Conservation (phyloP, 2,329 filamentous ascomycete genomes). For the Venturia asperata region DNA sequence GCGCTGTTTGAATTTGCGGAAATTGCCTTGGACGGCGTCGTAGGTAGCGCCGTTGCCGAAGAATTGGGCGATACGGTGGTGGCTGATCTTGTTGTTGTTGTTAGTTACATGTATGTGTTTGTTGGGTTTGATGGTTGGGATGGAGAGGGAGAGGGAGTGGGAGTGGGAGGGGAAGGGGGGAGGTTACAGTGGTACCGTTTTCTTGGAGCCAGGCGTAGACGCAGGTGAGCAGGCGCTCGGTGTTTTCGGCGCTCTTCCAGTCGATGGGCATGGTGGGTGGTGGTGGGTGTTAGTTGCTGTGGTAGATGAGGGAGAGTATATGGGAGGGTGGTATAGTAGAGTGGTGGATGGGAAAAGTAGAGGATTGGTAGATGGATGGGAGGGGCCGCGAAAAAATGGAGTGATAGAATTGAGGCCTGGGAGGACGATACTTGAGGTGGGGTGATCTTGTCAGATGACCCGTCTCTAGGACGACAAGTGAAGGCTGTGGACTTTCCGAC, state of each 20-base stretch:
- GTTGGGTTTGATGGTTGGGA: background rate
- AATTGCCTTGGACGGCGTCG: conserved; percentile 41
- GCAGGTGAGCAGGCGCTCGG: conserved; percentile 36
- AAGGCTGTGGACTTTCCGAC: no score
- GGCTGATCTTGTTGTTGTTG: conserved; percentile 35
- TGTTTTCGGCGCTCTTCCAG: conserved; percentile 32
- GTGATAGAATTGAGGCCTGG: background rate
- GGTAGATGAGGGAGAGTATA: background rate
- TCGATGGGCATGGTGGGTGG: conserved; percentile 30
- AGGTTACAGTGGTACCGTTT: conserved; percentile 29
- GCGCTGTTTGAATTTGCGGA: conserved; percentile 39
- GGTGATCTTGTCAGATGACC: background rate
- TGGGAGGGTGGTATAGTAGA: background rate
- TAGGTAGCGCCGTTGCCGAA: conserved; percentile 43
- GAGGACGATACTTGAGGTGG: background rate
- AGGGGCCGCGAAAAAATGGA: background rate
- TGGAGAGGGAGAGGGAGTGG: no score
- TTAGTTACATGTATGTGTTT: background rate
- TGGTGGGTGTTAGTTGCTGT: background rate
- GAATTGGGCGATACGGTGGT: conserved; percentile 36
- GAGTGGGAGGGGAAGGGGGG: conserved; percentile 1
- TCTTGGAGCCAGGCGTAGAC: conserved; percentile 31
- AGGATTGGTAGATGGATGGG: background rate
- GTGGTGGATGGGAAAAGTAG: background rate
- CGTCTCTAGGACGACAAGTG: background rate